phyloP scores from a whole-genome alignment of 768 basidiomycete genomes.

The Pisolithus tinctorius region DNA sequence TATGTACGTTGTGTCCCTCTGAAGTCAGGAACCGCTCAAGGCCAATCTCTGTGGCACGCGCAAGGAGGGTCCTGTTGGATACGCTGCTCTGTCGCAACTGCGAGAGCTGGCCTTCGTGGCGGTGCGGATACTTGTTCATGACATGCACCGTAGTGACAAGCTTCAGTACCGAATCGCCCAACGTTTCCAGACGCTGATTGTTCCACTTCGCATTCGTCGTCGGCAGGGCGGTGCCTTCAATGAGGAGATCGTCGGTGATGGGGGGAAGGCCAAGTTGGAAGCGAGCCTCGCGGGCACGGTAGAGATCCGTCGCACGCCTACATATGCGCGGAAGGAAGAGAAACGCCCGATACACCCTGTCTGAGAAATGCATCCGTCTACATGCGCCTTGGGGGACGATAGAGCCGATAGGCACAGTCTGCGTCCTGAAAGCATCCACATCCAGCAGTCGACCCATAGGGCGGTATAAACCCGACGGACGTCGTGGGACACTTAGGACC shows the following conservation, averaged over 20 bases:
- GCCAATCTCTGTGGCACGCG: conserved; percentile 55
- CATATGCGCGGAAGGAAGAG: conserved; percentile 59
- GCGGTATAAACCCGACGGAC: conserved; percentile 34
- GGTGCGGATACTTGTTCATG: conserved; percentile 66
- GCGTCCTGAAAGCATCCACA: conserved; percentile 21
- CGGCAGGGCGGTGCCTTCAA: conserved; percentile 75
- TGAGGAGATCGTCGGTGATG: conserved; percentile 49
- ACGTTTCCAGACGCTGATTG: conserved; percentile 82
- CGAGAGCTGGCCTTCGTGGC: conserved; percentile 81
- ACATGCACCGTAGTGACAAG: conserved; percentile 69
- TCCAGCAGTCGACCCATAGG: conserved; percentile 18
- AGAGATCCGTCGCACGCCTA: conserved; percentile 58
- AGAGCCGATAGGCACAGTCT: conserved; percentile 22
- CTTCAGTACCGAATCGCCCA: conserved; percentile 81
- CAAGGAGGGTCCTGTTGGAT: conserved; percentile 64
- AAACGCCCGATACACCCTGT: conserved; percentile 44
- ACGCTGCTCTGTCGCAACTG: conserved; percentile 56
- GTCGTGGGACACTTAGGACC: conserved; percentile 36
- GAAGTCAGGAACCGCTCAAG: conserved; percentile 59
- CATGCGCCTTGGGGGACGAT: conserved; percentile 42
- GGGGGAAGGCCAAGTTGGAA: conserved; percentile 54
- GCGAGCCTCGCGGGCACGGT: conserved; percentile 49
- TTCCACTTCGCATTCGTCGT: conserved; percentile 54
- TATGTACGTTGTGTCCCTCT: conserved; percentile 45
- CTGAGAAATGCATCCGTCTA: conserved; percentile 48